Evolutionary conservation across 176 grass and related monocot species (phyloP).

Genomic region (Hordeum vulgare): MorexV3_pseudomolecules_assembly NC_058522.1:26315625-26316124

Average conservation of each 20-base stretch:
- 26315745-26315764: neutral
- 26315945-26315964: no score
- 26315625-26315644: neutral
- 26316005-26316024: no score
- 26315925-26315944: neutral
- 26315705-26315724: neutral
- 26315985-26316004: no score
- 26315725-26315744: neutral
- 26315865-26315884: neutral
- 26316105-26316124: no score
- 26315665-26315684: neutral
- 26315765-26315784: neutral
- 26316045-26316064: no score
- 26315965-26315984: no score
- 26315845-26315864: neutral
- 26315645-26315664: neutral
- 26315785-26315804: neutral
- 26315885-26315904: neutral
- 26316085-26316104: no score
- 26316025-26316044: no score
- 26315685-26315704: neutral
- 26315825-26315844: neutral
- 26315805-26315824: neutral
- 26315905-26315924: neutral
- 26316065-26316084: no score